phyloP scores from a whole-genome alignment of 441 rosid species.

The Macaranga tanarius region DNA sequence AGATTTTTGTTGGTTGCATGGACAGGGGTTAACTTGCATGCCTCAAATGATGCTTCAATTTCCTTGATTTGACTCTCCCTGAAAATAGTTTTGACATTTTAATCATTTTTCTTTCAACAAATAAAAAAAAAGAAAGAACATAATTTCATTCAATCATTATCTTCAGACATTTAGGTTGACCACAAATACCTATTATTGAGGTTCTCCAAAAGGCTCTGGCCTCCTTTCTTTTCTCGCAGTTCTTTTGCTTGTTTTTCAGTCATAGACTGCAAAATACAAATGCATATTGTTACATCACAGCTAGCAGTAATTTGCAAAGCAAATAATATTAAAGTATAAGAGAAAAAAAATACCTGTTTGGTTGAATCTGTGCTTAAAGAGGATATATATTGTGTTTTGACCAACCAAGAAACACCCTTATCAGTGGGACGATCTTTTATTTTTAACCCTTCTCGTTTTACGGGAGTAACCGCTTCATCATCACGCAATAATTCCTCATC shows the following conservation, averaged over 20 bases:
- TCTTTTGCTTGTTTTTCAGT: conserved; percentile 97
- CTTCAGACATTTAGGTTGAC: conserved; percentile 14
- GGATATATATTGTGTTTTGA: conserved; percentile 95
- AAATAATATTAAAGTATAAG: conserved; percentile 4
- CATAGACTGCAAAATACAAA: conserved; percentile 61
- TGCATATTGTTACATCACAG: conserved; percentile 16
- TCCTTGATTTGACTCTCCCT: conserved; percentile 95
- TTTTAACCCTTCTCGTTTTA: conserved; percentile 84
- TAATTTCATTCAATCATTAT: conserved; percentile 4
- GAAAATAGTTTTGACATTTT: conserved; percentile 23
- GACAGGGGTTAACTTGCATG: conserved; percentile 70
- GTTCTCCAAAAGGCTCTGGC: conserved; percentile 63
- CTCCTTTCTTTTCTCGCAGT: conserved; percentile 77
- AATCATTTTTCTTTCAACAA: background rate
- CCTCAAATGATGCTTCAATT: conserved; percentile 86
- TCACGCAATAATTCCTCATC: conserved; percentile 90
- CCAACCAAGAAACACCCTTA: conserved; percentile 97
- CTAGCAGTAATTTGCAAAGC: conserved; percentile 14
- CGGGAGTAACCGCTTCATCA: conserved; percentile 74
- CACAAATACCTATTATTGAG: conserved; percentile 66
- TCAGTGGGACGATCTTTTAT: conserved; percentile 95
- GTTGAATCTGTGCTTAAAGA: conserved; percentile 79
- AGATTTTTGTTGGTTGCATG: conserved; percentile 86
- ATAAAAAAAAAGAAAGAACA: background rate
- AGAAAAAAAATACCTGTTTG: conserved; percentile 57